Base-by-base conservation (phyloP, 495 filamentous ascomycete genomes). In the Lichenothelia convexa region DNA sequence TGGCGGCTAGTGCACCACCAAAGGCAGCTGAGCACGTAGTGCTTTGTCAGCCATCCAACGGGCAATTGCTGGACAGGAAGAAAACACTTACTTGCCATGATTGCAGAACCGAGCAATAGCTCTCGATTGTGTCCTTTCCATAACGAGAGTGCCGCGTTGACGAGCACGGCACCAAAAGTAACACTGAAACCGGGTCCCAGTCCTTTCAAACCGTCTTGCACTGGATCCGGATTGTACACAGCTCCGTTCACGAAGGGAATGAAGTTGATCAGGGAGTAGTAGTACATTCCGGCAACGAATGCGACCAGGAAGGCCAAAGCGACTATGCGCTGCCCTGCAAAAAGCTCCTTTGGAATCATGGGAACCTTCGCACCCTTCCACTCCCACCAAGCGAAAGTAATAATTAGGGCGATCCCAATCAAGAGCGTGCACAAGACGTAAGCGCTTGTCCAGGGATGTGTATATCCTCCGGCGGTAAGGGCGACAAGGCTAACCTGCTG, bases 271-370 rank as follows among this genome's bases (percentile, higher is more conserved):
- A 53, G 20, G 9, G 49, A 45, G 13, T 50, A 38, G 35, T 46
- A 55, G 36, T 50, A 50, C 23, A 49, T 52, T 4, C 48, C 51
- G 0, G 48, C 46, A 15, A 56, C 49, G 40, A 52, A 51, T 26
- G 49, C 48, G 21, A 48, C 50, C 12, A 38, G 40, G 39, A 48
- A 51, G 36, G 41, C 41, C 18, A 56, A 44, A 2, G 31, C 42
- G 26, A 51, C 53, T 18, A 52, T 44, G 9, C 48, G 39, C 11
- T 52, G 44, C 6, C 48, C 50, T 8, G 42, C 45, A 41, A 56
- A 56, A 5, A 46, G 41, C 22, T 46, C 34, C 12, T 5, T 1
- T 13, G 44, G 44, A 5, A 46, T 32, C 44, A 46, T 46, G 2
- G 44, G 44, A 19, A 38, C 20, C 18, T 24, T 29, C 2, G 44